Conservation (phyloP, 495 filamentous ascomycete genomes). For the Astrocystis sublimbata region DNA sequence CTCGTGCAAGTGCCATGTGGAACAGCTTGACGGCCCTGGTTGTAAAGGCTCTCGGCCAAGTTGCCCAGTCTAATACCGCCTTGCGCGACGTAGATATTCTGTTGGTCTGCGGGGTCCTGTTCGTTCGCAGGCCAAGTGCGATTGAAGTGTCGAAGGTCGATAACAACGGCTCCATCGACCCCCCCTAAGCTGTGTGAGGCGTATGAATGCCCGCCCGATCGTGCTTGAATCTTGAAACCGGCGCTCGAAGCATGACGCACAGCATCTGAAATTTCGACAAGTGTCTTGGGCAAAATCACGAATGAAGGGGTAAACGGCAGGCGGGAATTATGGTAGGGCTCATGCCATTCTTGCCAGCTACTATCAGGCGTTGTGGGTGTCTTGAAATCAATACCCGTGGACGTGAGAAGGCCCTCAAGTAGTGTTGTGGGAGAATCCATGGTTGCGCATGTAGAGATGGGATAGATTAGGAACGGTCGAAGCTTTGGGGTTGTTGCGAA, state of each 20-base stretch:
- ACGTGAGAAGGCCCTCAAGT: too few species aligned
- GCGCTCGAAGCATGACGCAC: slow-evolving; percentile 49
- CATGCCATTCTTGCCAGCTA: too few species aligned
- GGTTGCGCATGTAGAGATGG: not conserved
- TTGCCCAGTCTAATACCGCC: slow-evolving; percentile 62
- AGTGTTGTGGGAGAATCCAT: not conserved
- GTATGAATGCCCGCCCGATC: slow-evolving; percentile 72
- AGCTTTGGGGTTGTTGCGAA: too few species aligned
- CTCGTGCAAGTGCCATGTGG: slow-evolving; percentile 60
- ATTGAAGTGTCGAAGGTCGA: slow-evolving; percentile 52
- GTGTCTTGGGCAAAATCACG: slow-evolving; percentile 53
- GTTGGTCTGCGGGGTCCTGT: too few species aligned
- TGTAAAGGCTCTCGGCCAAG: slow-evolving; percentile 52
- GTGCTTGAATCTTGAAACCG: slow-evolving; percentile 60
- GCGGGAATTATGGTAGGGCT: slow-evolving; percentile 65
- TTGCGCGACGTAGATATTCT: slow-evolving; percentile 53
- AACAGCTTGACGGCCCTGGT: slow-evolving; percentile 56
- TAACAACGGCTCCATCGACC: slow-evolving; percentile 49
- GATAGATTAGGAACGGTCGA: too few species aligned
- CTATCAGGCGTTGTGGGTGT: slow-evolving; percentile 28
- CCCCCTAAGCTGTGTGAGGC: slow-evolving; percentile 56
- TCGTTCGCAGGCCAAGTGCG: slow-evolving; percentile 29
- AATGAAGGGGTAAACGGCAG: slow-evolving; percentile 55
- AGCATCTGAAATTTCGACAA: slow-evolving; percentile 51
- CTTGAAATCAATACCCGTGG: slow-evolving; percentile 19